These are phyloP conservation scores for rapeseed (Brassica napus) DNA, from an alignment of 345 rosid genomes.

Conservation along the genomic window Da-Ae NC_063450.1:21095501-21096000, in stretches of 20 bases:
- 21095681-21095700: neutral
- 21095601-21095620: neutral
- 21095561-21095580: neutral
- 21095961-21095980: neutral
- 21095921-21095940: neutral
- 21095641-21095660: neutral
- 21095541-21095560: neutral
- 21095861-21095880: neutral
- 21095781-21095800: neutral
- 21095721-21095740: neutral
- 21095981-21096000: neutral
- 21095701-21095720: neutral
- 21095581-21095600: neutral
- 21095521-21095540: neutral
- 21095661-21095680: neutral
- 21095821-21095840: neutral
- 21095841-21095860: neutral
- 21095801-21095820: neutral
- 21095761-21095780: neutral
- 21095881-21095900: neutral
- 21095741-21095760: neutral
- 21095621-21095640: neutral
- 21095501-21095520: neutral
- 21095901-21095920: neutral
- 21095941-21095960: neutral